phyloP scores from a whole-genome alignment of 169 alveolate genomes.

The Babesia caballi region DNA sequence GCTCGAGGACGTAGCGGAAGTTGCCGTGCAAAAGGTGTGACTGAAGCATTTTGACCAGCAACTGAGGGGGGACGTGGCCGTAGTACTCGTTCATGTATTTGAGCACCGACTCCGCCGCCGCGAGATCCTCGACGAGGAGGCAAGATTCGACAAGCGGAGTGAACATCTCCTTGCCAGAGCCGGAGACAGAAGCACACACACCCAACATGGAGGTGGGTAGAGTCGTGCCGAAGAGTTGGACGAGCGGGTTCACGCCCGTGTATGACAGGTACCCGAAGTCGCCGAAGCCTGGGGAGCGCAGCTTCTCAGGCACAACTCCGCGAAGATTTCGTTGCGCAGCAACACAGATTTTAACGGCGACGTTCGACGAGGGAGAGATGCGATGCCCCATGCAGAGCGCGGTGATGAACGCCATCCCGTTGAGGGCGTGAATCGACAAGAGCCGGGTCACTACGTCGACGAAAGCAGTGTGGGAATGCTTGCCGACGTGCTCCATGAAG shows the following conservation, averaged over 20 bases:
- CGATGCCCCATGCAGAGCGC: conserved; percentile 17
- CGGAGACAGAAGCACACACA: conserved; percentile 18
- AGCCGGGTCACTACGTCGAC: conserved; percentile 12
- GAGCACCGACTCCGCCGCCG: conserved; percentile 45
- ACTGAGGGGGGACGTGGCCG: conserved; percentile 31
- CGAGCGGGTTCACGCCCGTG: conserved; percentile 22
- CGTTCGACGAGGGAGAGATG: not conserved
- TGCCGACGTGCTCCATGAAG: conserved; percentile 16
- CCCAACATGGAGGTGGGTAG: not conserved
- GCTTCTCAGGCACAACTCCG: conserved; percentile 27
- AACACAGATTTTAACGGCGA: conserved; percentile 25
- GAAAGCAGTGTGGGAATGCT: not conserved
- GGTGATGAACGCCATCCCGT: not conserved
- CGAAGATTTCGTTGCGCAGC: conserved; percentile 26
- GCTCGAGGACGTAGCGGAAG: conserved; percentile 16
- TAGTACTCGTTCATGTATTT: conserved; percentile 56
- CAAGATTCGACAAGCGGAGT: conserved; percentile 56
- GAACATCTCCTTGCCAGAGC: conserved; percentile 42
- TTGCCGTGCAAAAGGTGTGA: conserved; percentile 45
- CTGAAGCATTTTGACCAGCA: conserved; percentile 12
- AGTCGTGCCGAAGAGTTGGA: conserved; percentile 2
- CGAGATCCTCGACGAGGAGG: conserved; percentile 45
- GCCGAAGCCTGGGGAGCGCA: conserved; percentile 24
- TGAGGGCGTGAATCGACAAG: not conserved
- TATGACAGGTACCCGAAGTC: conserved; percentile 32